Percentiles rank a stretch among this genome's conserved stretches.
Conservation (phyloP, 2,329 filamentous ascomycete species). For the Hypoxylon sp. region DNA sequence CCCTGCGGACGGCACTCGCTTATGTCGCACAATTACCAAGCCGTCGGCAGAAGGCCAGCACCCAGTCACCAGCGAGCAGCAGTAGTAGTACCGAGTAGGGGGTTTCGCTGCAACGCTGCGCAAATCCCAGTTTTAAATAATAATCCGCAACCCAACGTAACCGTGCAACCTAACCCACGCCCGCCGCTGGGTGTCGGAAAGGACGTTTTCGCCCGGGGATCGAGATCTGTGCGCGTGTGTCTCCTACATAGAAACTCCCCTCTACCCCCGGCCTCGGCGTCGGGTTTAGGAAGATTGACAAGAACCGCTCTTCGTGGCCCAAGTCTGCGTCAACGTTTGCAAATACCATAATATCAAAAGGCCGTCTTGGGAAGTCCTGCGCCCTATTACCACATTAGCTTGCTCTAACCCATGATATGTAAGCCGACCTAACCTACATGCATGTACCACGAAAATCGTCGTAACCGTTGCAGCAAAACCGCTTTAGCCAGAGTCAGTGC, state of each 20-base stretch:
- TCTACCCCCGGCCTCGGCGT: constrained; percentile 8
- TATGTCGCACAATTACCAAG: too few species aligned
- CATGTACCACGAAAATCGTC: constrained; percentile 4
- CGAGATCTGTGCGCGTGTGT: constrained; percentile 42
- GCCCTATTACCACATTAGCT: too few species aligned
- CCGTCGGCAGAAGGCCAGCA: too few species aligned
- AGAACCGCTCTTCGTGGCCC: constrained; percentile 5
- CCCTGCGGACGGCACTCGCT: neutral
- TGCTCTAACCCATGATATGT: too few species aligned
- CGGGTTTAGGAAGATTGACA: neutral
- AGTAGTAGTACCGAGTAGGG: constrained; percentile 15
- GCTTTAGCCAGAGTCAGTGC: constrained; percentile 21
- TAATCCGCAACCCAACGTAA: constrained; percentile 20
- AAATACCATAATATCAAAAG: too few species aligned
- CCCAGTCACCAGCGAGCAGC: constrained; percentile 1
- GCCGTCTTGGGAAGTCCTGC: too few species aligned
- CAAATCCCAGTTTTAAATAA: neutral
- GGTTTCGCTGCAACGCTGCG: constrained; percentile 8
- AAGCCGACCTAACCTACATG: too few species aligned
- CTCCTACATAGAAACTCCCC: too few species aligned
- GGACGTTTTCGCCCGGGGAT: constrained; percentile 26
- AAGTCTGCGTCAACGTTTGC: constrained; percentile 11
- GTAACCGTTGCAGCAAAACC: constrained; percentile 6
- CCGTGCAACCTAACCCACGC: constrained; percentile 28
- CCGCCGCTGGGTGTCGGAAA: constrained; percentile 8